phyloP scores from a whole-genome alignment of 169 alveolate species.

The Eimeria praecox region DNA sequence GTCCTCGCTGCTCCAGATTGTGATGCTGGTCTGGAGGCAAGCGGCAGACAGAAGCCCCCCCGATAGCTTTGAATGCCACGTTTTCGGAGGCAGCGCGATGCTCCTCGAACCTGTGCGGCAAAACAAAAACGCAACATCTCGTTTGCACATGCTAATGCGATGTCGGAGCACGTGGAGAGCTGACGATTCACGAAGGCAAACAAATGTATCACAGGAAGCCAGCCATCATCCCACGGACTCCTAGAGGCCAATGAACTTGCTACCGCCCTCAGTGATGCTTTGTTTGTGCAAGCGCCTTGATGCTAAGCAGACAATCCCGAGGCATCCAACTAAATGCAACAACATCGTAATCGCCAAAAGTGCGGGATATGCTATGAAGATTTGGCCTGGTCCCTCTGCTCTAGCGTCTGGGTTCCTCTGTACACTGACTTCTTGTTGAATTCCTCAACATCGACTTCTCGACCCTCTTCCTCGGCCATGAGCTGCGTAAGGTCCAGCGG shows the following conservation, averaged over 20 bases:
- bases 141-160: not conserved
- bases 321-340: not conserved
- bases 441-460: constrained; percentile 88
- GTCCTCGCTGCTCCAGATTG: constrained; percentile 75
- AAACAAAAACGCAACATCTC: not conserved
- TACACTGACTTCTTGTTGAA: constrained; percentile 85
- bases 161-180: not conserved
- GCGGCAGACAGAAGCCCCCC: constrained; percentile 61
- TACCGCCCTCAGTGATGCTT: not conserved
- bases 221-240: not conserved
- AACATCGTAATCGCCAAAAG: not conserved
- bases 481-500: constrained; percentile 96
- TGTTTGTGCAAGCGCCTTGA: not conserved
- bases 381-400: not conserved
- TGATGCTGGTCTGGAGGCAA: constrained; percentile 85
- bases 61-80: constrained; percentile 36
- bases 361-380: not conserved
- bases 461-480: constrained; percentile 94
- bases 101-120: constrained; percentile 56
- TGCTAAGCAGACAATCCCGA: not conserved
- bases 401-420: not conserved
- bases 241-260: not conserved
- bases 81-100: constrained; percentile 81
- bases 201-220: not conserved
- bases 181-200: not conserved